Percentiles rank a stretch among this genome's conserved stretches.
Conservation (phyloP, 257 asterid genomes). For the Solanum peruvianum region DNA sequence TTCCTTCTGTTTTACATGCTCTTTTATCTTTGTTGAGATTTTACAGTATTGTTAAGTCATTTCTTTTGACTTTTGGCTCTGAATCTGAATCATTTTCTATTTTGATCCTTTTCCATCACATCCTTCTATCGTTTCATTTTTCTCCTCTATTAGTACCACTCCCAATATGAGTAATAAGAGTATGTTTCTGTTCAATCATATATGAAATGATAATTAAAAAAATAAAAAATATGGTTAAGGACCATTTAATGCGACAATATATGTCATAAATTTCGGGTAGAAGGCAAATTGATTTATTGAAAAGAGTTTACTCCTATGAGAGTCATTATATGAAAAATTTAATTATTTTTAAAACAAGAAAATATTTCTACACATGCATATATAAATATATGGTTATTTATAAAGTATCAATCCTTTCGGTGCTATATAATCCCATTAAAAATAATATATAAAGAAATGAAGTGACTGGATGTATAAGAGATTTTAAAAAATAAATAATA, state of each 20-base stretch:
- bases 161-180: neutral
- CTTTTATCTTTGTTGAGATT: too few relatives aligned
- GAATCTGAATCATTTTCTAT: neutral
- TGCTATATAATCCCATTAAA: too few relatives aligned
- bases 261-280: too few relatives aligned
- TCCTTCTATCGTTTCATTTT: neutral
- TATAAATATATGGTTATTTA: neutral
- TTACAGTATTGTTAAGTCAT: neutral
- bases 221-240: too few relatives aligned
- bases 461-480: neutral
- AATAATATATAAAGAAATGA: too few relatives aligned
- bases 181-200: too few relatives aligned
- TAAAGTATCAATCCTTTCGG: neutral
- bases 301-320: neutral
- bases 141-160: neutral
- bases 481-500: too few relatives aligned
- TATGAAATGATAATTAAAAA: too few relatives aligned
- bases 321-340: neutral
- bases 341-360: too few relatives aligned
- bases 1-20: neutral
- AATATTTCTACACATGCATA: neutral
- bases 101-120: neutral
- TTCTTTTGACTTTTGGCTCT: neutral
- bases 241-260: neutral
- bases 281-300: neutral